Conservation (phyloP, 2,329 filamentous ascomycete species). For the Phyllosticta ampelicida region DNA sequence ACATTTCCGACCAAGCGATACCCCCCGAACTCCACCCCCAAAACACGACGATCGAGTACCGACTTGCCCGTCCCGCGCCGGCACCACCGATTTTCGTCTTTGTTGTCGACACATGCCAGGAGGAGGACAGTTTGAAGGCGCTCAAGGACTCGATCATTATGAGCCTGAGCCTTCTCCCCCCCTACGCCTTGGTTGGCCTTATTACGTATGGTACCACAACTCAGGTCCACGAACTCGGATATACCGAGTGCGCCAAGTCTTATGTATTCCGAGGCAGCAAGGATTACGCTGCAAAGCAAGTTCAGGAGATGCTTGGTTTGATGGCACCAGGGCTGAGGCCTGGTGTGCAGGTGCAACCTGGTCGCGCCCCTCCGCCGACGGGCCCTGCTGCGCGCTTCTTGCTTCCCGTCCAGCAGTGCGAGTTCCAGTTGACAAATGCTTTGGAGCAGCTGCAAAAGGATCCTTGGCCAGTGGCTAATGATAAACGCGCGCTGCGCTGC, state of each 20-base stretch:
- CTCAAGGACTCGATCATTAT: conserved; percentile 79
- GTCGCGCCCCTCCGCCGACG: conserved; percentile 61
- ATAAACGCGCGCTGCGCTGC: conserved; percentile 81
- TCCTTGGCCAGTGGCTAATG: conserved; percentile 92
- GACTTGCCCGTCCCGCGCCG: conserved; percentile 70
- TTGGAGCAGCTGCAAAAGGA: conserved; percentile 93
- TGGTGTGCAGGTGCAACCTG: conserved; percentile 57
- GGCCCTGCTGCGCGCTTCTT: conserved; percentile 83
- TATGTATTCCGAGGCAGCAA: conserved; percentile 98
- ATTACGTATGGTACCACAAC: conserved; percentile 92
- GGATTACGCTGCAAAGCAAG: conserved; percentile 95
- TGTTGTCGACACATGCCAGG: conserved; percentile 79
- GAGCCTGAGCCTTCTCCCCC: conserved; percentile 71
- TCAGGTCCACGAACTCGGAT: conserved; percentile 96
- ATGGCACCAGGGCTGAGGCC: conserved; percentile 63
- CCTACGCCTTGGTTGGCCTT: conserved; percentile 70
- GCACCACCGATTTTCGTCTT: conserved; percentile 78
- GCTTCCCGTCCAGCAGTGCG: conserved; percentile 86
- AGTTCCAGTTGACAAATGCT: conserved; percentile 94
- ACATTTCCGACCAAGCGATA: conserved; percentile 73
- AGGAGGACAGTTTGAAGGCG: conserved; percentile 73
- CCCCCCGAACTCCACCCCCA: conserved; percentile 71
- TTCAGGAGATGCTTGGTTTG: conserved; percentile 97
- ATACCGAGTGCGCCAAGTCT: conserved; percentile 95
- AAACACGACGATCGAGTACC: conserved; percentile 86